These are phyloP conservation scores for Saprolegnia parasitica DNA, from an alignment of 352 stramenopile species.

Conservation along the genomic window DNA sequence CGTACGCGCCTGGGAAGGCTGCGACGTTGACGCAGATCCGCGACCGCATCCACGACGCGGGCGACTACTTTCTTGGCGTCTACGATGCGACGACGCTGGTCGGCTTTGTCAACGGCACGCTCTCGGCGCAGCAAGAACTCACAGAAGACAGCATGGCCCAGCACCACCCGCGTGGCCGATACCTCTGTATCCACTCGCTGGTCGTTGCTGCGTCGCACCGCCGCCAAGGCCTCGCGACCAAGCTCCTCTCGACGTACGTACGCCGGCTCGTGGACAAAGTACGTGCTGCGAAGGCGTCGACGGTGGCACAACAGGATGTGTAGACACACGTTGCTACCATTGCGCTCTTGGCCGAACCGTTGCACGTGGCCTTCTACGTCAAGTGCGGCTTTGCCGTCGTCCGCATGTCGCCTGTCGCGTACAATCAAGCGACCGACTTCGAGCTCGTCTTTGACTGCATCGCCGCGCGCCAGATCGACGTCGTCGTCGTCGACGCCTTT, in stretches of 20 bases:
- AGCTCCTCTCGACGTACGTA: conserved; percentile 83
- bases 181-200: conserved; percentile 89
- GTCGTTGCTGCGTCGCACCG: conserved; percentile 65
- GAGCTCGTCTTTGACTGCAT: conserved; percentile 56
- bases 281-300: neutral
- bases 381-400: conserved; percentile 68
- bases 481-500: conserved; percentile 74
- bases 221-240: conserved; percentile 55
- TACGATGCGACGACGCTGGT: conserved; percentile 43
- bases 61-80: conserved; percentile 52
- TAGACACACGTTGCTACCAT: conserved; percentile 58
- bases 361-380: conserved; percentile 81
- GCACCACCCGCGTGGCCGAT: conserved; percentile 62
- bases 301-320: neutral
- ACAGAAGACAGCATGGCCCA: conserved; percentile 61
- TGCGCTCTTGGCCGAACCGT: conserved; percentile 72
- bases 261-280: conserved; percentile 35
- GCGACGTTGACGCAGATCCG: conserved; percentile 69
- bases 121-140: conserved; percentile 46
- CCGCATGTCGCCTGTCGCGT: conserved; percentile 55
- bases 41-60: conserved; percentile 78
- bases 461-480: conserved; percentile 30
- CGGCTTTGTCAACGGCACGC: conserved; percentile 87
- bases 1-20: conserved; percentile 83
- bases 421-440: conserved; percentile 80